Evolutionary conservation across 163 green algal species (phyloP).

Genomic region (Prototheca stagnorum): DNA sequence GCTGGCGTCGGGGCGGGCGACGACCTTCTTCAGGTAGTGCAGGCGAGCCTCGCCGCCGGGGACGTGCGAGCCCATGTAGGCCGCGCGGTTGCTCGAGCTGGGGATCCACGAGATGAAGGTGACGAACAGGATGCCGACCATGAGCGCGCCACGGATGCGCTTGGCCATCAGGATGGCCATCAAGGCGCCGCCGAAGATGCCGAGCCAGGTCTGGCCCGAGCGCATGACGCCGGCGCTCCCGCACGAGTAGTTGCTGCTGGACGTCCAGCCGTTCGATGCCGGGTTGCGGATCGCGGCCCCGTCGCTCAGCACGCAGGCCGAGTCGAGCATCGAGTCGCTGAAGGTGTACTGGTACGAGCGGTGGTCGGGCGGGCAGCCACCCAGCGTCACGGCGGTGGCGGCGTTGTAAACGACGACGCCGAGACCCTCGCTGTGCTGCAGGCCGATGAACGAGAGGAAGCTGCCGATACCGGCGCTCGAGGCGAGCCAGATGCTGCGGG

Average conservation of each 20-base stretch:
- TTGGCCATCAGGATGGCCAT: conserved; percentile 42
- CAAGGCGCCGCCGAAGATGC: conserved; percentile 39
- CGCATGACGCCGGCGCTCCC: conserved; percentile 25
- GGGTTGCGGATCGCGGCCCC: neutral
- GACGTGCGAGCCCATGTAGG: conserved; percentile 18
- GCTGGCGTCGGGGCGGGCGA: conserved; percentile 25
- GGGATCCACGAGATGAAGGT: conserved; percentile 33
- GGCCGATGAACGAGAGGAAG: conserved; percentile 58
- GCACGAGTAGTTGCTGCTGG: conserved; percentile 8
- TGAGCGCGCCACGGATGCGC: conserved; percentile 23
- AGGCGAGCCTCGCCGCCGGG: conserved; percentile 23
- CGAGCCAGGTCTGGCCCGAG: conserved; percentile 38
- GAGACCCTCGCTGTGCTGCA: conserved; percentile 31
- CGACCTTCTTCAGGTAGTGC: conserved; percentile 52
- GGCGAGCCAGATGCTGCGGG: conserved; percentile 37
- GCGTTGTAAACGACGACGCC: conserved; percentile 35
- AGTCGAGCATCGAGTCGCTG: neutral
- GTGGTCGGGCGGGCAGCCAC: conserved; percentile 11
- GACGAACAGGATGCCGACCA: conserved; percentile 22
- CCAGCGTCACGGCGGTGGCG: conserved; percentile 48
- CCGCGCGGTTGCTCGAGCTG: conserved; percentile 11
- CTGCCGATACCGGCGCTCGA: conserved; percentile 40
- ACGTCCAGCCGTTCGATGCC: neutral
- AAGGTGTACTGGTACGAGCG: conserved; percentile 8
- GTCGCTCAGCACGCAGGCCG: neutral